A percentile compares a stretch with the other conserved stretches of the same genome.
Evolutionary conservation across 2,329 filamentous ascomycete species (phyloP).

Genomic region (Cladosporium sp.): DNA sequence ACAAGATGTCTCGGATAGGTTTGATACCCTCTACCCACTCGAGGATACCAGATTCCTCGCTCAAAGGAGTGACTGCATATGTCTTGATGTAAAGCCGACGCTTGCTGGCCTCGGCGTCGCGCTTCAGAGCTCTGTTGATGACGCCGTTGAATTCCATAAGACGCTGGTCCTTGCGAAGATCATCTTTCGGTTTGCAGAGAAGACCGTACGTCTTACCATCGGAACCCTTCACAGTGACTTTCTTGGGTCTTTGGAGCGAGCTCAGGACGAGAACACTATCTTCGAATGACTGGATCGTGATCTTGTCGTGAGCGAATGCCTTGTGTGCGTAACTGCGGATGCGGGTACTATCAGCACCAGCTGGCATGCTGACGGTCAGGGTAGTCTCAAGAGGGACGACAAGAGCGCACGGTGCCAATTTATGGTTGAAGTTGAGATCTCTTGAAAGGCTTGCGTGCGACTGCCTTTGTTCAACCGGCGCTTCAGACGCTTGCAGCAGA

Average conservation of each 20-base stretch:
- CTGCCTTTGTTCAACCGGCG: conserved; percentile 70
- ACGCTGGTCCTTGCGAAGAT: conserved; percentile 93
- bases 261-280: conserved; percentile 89
- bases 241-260: conserved; percentile 88
- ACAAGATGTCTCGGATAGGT: conserved; percentile 86
- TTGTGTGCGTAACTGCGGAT: conserved; percentile 64
- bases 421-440: conserved; percentile 82
- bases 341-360: conserved; percentile 67
- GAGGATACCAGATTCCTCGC: conserved; percentile 96
- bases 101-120: conserved; percentile 85
- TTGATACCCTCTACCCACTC: conserved; percentile 98
- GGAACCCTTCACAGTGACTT: conserved; percentile 82
- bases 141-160: conserved; percentile 99
- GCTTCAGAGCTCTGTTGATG: conserved; percentile 93
- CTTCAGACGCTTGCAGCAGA: conserved; percentile 76
- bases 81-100: conserved; percentile 94
- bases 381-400: conserved; percentile 88
- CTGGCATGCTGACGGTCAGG: conserved; percentile 77
- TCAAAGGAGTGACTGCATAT: conserved; percentile 93
- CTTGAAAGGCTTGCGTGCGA: conserved; percentile 72
- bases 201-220: conserved; percentile 88
- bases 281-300: conserved; percentile 76
- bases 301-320: conserved; percentile 81
- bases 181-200: conserved; percentile 96
- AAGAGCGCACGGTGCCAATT: conserved; percentile 75